Evolutionary conservation across 208 protist species (phyloP), one percentile per base, ranked within the genome.

Genomic region (Wallacemonas collosoma): DNA sequence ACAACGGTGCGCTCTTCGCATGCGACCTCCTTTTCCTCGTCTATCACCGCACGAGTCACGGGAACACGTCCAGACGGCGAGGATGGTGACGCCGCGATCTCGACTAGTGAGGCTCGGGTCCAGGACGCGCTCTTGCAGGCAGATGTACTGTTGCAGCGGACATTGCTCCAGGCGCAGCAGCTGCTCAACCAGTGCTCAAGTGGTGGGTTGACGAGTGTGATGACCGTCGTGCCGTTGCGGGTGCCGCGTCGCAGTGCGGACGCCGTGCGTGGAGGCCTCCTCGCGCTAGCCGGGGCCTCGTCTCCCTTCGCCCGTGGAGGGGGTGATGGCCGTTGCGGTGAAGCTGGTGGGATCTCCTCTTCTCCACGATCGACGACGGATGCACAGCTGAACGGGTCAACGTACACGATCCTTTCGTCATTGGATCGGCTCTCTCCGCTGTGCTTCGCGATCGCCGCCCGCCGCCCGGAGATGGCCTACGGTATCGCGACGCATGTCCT

Each of bases 401-500:
- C 62, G 81, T 75, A 55, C 76, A 77, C 41, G 35, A 63, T 66
- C 50, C 77, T 48, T 51, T 79, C n/a, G 74, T 70, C 66, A 56
- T 57, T 17, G 60, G 77, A 76, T 8, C 72, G 74, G 14, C 72
- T 95, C 39, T 81, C 75, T 17, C 90, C 87, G 38, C 75, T 95
- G 38, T 93, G 87, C 61, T 76, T 77, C 2, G 87, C 87, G 26
- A 51, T 95, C 9, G 76, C 86, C 54, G 74, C 80, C 17, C 77
- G 87, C 3, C 83, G 83, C 48, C 85, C 77, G 6, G 64, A 80
- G 53, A 73, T 90, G 72, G 89, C 89, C 8, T 90, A 90, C 62
- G 66, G 68, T 47, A 92, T 95, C 56, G 81, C 82, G 61, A 66
- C 76, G 0, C 83, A 93, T 72, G 83, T 83, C 2, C 70, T 95